A percentile compares a stretch with the other conserved stretches of the same genome.
phyloP scores from a whole-genome alignment of 495 filamentous ascomycete species.

The Hypoxylon trugodes region DNA sequence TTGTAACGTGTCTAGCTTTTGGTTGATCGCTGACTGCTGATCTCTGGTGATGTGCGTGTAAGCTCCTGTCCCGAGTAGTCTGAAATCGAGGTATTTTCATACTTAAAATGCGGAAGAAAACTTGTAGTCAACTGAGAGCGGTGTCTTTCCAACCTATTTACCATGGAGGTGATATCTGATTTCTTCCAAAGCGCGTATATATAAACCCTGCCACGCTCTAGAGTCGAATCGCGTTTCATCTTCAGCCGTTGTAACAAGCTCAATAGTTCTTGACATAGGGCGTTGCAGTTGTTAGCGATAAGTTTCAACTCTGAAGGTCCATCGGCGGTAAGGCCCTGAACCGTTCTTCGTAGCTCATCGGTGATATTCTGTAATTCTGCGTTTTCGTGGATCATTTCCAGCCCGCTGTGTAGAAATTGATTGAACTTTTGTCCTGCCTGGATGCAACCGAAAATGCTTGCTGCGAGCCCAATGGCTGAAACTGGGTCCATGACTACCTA shows the following conservation, averaged over 20 bases:
- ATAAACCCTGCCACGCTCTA: not conserved
- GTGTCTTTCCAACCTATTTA: not conserved
- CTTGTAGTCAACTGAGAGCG: not conserved
- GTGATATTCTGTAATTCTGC: too few relatives aligned
- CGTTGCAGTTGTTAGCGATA: too few relatives aligned
- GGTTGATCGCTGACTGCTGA: not conserved
- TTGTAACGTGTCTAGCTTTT: not conserved
- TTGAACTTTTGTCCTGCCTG: too few relatives aligned
- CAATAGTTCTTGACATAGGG: too few relatives aligned
- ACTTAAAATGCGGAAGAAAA: not conserved
- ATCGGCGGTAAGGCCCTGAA: too few relatives aligned
- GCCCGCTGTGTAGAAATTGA: too few relatives aligned
- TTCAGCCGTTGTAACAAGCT: too few relatives aligned
- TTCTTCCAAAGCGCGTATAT: not conserved
- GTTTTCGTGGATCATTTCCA: too few relatives aligned
- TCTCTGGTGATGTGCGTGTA: not conserved
- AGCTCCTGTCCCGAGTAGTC: not conserved
- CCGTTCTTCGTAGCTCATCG: too few relatives aligned
- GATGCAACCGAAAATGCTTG: not conserved
- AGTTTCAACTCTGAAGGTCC: too few relatives aligned
- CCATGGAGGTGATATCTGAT: not conserved
- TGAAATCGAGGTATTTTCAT: not conserved
- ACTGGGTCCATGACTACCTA: constrained; percentile 3
- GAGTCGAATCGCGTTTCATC: not conserved
- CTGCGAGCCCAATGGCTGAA: constrained; percentile 1